phyloP scores from a whole-genome alignment of 2,329 filamentous ascomycete species.

The Ophiostoma piceae region DNA sequence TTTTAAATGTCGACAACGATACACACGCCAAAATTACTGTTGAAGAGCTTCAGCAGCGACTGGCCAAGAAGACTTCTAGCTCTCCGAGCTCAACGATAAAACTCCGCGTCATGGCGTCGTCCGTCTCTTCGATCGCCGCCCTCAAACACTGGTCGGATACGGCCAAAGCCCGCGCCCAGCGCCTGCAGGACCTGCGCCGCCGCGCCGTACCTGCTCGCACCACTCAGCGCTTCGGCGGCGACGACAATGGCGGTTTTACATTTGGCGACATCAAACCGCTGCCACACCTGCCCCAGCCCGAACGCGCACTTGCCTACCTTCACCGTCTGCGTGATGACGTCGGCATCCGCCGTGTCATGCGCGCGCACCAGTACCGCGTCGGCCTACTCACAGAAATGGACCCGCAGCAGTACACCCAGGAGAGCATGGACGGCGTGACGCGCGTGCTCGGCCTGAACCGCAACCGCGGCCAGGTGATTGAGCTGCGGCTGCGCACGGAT shows the following conservation, averaged over 20 bases:
- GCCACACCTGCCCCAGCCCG: constrained; percentile 68
- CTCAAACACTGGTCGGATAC: constrained; percentile 29
- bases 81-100: constrained; percentile 20
- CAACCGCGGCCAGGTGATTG: constrained; percentile 83
- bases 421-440: constrained; percentile 65
- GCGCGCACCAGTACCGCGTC: constrained; percentile 76
- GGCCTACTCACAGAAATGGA: constrained; percentile 93
- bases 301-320: constrained; percentile 66
- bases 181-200: constrained; percentile 21
- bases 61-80: neutral
- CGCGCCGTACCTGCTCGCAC: constrained; percentile 1
- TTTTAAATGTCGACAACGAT: constrained; percentile 30
- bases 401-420: constrained; percentile 68
- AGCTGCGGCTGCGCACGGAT: constrained; percentile 85
- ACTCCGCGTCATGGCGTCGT: constrained; percentile 34
- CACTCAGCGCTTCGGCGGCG: constrained; percentile 43
- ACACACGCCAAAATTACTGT: constrained; percentile 25
- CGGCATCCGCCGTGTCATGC: constrained; percentile 80
- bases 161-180: constrained; percentile 21
- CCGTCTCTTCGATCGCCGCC: constrained; percentile 27
- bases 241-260: constrained; percentile 56
- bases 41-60: neutral
- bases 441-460: constrained; percentile 81
- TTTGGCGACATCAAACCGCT: constrained; percentile 76
- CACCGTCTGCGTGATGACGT: constrained; percentile 73